These are phyloP conservation scores for Bonnemaisonia californica DNA, from an alignment of 31 red algal genomes.

Conservation along the genomic window DNA sequence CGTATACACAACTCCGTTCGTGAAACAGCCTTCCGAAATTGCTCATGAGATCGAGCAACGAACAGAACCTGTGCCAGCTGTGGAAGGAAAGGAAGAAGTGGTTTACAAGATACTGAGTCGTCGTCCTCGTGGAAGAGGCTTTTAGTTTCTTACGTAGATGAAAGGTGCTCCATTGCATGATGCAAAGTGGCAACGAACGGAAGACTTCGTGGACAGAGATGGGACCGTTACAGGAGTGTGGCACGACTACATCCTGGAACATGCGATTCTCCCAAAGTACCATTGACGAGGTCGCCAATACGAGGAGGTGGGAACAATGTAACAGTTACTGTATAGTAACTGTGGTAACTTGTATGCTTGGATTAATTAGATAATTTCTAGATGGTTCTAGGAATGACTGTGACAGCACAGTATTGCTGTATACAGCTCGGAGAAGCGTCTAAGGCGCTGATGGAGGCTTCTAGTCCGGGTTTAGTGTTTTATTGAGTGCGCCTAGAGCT, in stretches of 20 bases:
- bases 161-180: conserved; percentile 14
- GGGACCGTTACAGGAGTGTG: no score
- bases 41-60: background rate
- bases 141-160: no score
- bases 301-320: conserved; percentile 17
- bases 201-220: conserved; percentile 20
- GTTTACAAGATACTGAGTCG: conserved; percentile 11
- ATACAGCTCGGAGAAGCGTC: no score
- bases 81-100: conserved; percentile 28
- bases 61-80: background rate
- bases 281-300: conserved; percentile 42
- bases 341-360: no score
- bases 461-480: no score
- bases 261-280: conserved; percentile 7
- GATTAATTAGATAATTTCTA: no score
- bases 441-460: no score
- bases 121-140: background rate
- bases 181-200: conserved; percentile 3
- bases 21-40: conserved; percentile 2
- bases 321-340: no score
- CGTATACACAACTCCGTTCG: background rate
- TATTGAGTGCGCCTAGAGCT: no score
- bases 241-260: conserved; percentile 7
- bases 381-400: no score
- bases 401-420: no score